Conservation (phyloP, 2,329 filamentous ascomycete species). For the Talaromyces verruculosus region DNA sequence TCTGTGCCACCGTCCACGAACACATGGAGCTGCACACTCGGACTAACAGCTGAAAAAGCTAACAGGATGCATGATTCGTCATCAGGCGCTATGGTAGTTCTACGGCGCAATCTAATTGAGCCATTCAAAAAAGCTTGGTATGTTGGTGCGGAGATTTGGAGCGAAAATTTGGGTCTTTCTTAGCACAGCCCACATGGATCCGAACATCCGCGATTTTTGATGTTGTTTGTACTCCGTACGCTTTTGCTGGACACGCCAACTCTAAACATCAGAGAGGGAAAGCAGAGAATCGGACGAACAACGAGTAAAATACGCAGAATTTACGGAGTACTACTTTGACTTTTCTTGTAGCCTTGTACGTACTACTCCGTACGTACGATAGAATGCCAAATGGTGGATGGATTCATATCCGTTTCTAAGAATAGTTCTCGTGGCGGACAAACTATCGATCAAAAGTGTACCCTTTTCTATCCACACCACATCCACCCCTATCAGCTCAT, state of each 20-base stretch:
- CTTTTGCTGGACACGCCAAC: too few relatives aligned
- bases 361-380: too few relatives aligned
- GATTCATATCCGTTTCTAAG: background rate
- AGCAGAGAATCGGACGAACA: background rate
- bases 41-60: background rate
- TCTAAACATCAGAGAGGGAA: too few relatives aligned
- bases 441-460: background rate
- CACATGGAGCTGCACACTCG: background rate
- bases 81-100: background rate
- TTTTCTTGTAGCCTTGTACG: background rate
- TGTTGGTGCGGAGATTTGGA: background rate
- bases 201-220: background rate
- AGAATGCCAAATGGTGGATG: background rate
- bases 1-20: background rate
- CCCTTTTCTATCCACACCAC: background rate
- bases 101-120: background rate
- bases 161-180: background rate
- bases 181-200: background rate
- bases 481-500: background rate
- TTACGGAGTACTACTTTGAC: background rate
- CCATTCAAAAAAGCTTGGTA: constrained; percentile 6
- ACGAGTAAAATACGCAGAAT: background rate
- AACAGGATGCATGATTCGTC: background rate
- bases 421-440: background rate
- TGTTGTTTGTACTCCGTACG: background rate